These are phyloP conservation scores for Crithidia sp. DNA, from an alignment of 208 protist species.

Conservation along the genomic window DNA sequence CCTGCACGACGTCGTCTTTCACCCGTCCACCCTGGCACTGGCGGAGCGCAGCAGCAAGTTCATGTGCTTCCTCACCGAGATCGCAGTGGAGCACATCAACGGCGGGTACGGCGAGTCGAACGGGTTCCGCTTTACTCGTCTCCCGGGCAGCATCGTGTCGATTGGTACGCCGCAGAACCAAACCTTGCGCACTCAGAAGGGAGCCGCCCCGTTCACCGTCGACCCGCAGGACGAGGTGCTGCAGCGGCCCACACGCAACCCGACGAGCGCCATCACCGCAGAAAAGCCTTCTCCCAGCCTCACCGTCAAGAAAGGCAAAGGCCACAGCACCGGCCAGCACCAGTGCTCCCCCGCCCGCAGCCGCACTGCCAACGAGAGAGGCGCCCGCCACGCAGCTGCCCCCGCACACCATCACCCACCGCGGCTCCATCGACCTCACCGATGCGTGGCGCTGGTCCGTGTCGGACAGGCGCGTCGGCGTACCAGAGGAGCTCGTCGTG, in stretches of 20 bases:
- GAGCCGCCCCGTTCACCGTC: slow-evolving; percentile 55
- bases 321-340: background rate
- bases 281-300: background rate
- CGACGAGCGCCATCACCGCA: background rate
- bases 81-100: slow-evolving; percentile 93
- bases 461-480: slow-evolving; percentile 71
- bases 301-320: background rate
- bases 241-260: slow-evolving; percentile 50
- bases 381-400: slow-evolving; percentile 41
- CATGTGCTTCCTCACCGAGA: slow-evolving; percentile 91
- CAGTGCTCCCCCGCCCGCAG: background rate
- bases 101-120: slow-evolving; percentile 77
- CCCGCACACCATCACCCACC: slow-evolving; percentile 71
- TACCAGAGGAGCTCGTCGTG: slow-evolving; percentile 83
- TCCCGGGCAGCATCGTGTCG: slow-evolving; percentile 52
- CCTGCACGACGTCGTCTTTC: slow-evolving; percentile 90
- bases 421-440: slow-evolving; percentile 74
- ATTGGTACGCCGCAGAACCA: slow-evolving; percentile 86
- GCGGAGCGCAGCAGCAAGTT: slow-evolving; percentile 79
- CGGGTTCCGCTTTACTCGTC: slow-evolving; percentile 74
- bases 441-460: slow-evolving; percentile 86
- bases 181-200: slow-evolving; percentile 58
- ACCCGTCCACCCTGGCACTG: slow-evolving; percentile 76
- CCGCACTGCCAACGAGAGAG: background rate
- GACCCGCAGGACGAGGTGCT: slow-evolving; percentile 51